Evolutionary conservation across 2,329 filamentous ascomycete genomes (phyloP), one percentile per base, ranked within the genome.

Genomic region (Fusarium verrucosum): DNA sequence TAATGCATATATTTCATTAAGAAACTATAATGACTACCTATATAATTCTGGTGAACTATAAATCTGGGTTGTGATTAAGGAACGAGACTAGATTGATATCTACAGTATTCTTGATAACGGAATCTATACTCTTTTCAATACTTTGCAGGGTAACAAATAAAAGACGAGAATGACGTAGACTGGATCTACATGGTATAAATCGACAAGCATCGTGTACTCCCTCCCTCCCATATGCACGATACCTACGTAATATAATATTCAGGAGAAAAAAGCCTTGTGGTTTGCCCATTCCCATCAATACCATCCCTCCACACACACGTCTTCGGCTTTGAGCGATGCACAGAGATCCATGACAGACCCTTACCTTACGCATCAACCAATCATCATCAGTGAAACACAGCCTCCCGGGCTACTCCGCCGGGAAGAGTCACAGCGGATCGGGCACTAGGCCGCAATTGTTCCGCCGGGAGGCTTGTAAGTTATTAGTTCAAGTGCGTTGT

Each of bases 281-380:
- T 58, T 63, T 63, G 60, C 60, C 60, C 16, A 42, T 43, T 22
- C 7, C 19, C 25, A 28, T n/a, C 13, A 20, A 38, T 20, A 14
- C 22, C 9, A 14, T 13, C 44, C n/a, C 23, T 30, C 30, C 37
- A n/a, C n/a, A n/a, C 23, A 40, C 53, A 49, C 37, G 10, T 10
- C 30, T 30, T 49, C 59, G 59, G 51, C 19, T 37, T 58, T 62
- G 32, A 51, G 52, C 59, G 58, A 62, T 58, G 45, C 58, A 47
- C 33, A 7, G 25, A 22, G 19, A n/a, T 30, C 16, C 19, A 17
- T 44, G 19, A 37, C 19, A 36, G 28, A 41, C 36, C 36, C 41
- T 54, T 54, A 23, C n/a, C 17, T 16, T 37, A 33, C 50, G 38
- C 19, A 19, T 13, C 25, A 46, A 5, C 58, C 58, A 62, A 62